Base-by-base conservation (phyloP, 345 rosid genomes). In the Pistacia integerrima region DNA sequence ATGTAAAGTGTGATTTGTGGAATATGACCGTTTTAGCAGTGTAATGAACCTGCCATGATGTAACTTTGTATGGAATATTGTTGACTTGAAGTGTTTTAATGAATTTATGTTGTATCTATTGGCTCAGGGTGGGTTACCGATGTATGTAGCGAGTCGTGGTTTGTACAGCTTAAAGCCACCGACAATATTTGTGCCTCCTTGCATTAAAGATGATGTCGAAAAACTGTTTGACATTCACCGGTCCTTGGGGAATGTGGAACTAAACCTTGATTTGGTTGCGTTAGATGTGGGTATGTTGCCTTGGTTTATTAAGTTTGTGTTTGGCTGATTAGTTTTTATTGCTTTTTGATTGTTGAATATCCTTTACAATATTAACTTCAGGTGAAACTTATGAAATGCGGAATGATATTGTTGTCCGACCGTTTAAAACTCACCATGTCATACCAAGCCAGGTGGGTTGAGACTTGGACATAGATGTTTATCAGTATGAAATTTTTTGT, bases 321-420 rank as follows among this genome's bases (percentile, higher is more conserved):
- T 71, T 74, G 30, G 74, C 69, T 64, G 9, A 20, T 30, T 25
- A 6, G 25, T 61, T 38, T 36, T 1, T 56, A 30, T 61, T 8
- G 64, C 33, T 62, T 18, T 12, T n/a, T 62, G 52, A 35, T 30
- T 56, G 54, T 49, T 59, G 33, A 72, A 59, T 64, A 30, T 77
- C 74, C 69, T 77, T 77, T 70, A 10, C 57, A 36, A 65, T 56
- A 41, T 63, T 73, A 64, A 74, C 56, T 79, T 82, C 88, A 94
- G 98, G 98, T 80, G 98, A 95, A 81, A 95, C 98, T 0, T 95
- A 92, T 76, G 97, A 95, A 86, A 69, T 93, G 83, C 82, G 98
- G 33, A 92, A 92, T 81, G 89, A 95, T 74, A 85, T 91, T 75
- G 97, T 93, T 67, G 96, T 93, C 56, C 83, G 93, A 51, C 99